Evolutionary conservation across 257 asterid genomes (phyloP), one percentile per base, ranked within the genome.

Genomic region (Handroanthus guayacan): DNA sequence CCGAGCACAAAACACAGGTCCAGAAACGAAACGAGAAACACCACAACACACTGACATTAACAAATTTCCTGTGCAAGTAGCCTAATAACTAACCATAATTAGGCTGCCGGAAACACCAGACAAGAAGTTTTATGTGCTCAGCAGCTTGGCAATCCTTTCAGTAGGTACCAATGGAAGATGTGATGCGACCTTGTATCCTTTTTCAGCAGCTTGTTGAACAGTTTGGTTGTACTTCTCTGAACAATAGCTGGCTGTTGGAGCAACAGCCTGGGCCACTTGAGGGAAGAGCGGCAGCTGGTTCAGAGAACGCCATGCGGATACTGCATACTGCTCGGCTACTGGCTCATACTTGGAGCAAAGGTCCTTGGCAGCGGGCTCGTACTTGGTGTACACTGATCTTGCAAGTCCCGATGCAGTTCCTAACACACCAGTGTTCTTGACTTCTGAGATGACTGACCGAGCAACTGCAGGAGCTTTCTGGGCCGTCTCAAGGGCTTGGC

Each of bases 101-200:
- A 12, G 13, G 71, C 54, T n/a, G 62, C 13, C 5, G 62, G 50
- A 20, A 39, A 71, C 67, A 7, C 51, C 39, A 31, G 77, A 67
- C 72, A 62, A 44, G 66, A 50, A 37, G 5, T 70, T 78, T n/a
- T 66, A 77, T 14, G 63, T 34, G 47, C 82, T 56, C 60, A 92
- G 84, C 38, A 86, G 88, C 82, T 85, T 84, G 4, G 94, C 89
- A 18, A 95, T 95, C 87, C 75, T 93, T 39, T 84, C 92, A 1
- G 91, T 88, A 2, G 99, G 98, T 0, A 89, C 92, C 89, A 91
- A 75, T 0, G 98, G 99, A 62, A 95, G 92, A 84, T 84, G 91
- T 0, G 90, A 76, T 0, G 96, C 94, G 17, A 89, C 87, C 86
- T 63, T 87, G 91, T 84, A 95, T 6, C 99, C 98, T 77, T 86